Base-by-base conservation (phyloP, 305 asterid genomes). In the Fraxinus baroniana region DNA sequence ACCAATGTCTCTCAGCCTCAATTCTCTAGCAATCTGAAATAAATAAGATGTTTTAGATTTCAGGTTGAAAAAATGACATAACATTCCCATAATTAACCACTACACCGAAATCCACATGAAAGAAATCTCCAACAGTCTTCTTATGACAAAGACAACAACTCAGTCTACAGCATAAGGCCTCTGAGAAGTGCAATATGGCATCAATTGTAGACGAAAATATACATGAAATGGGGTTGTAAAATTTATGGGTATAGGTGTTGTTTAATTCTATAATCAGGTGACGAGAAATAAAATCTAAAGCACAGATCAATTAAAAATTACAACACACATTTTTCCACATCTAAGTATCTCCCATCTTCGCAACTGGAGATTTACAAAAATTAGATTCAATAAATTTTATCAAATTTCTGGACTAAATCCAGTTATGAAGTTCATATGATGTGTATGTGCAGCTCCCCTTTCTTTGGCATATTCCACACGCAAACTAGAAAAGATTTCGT, bases 1-100 rank as follows among this genome's bases (percentile, higher is more conserved):
- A 87, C 98, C 99, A 85, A 96, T 86, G 81, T 96, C 99, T 87
- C 99, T 94, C 90, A 96, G 92, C 94, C 98, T 90, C 85, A 94
- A 82, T 88, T 97, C 99, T 89, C 98, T 92, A 83, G 98, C 98
- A 85, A 96, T 94, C 99, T 96, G 94, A 83, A 90, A 87, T 72
- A 81, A 84, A 74, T 87, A 77, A 71, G 82, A 74, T 71, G 86
- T 35, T 74, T 76, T 70, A 83, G 81, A 57, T 78, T 77, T 76
- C 80, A 80, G 62, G 22, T 80, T 74, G 55, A 83, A 75, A 71
- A 30, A 76, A 84, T 77, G 60, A 71, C 60, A 70, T 30, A 82
- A 24, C 72, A 78, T 35, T 74, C 44, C 76, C 68, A 5, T 49
- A 68, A 64, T 77, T 49, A 79, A 73, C 7, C 73, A 60, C 77